A percentile compares a stretch with the other conserved stretches of the same genome.
Evolutionary conservation across 495 filamentous ascomycete species (phyloP).

Genomic region (Aspergillus nanangensis): DNA sequence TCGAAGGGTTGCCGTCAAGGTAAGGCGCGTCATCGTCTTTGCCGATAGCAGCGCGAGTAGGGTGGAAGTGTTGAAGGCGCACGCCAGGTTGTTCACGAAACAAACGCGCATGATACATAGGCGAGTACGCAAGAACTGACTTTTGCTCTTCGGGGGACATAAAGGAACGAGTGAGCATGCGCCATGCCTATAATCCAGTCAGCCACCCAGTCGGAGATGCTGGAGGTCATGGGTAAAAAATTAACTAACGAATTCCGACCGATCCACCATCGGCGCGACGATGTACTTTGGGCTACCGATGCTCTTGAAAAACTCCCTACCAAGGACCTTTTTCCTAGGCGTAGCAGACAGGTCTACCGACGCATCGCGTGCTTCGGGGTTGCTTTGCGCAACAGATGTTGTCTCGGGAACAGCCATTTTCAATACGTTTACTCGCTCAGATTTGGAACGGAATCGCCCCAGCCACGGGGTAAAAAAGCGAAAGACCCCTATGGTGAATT

Average conservation of each 20-base stretch:
- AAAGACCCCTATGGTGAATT: constrained; percentile 20
- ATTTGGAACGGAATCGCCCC: constrained; percentile 20
- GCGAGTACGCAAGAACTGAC: constrained; percentile 74
- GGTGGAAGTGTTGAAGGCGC: constrained; percentile 72
- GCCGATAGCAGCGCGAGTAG: constrained; percentile 44
- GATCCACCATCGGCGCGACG: constrained; percentile 96
- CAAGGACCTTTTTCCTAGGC: constrained; percentile 58
- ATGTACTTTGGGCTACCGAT: constrained; percentile 87
- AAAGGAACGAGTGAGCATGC: constrained; percentile 89
- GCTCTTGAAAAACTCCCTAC: constrained; percentile 87
- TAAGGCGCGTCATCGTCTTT: constrained; percentile 35
- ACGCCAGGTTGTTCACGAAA: constrained; percentile 73
- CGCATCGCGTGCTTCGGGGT: constrained; percentile 18
- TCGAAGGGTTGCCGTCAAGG: constrained; percentile 78
- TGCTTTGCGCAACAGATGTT: constrained; percentile 9
- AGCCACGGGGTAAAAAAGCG: constrained; percentile 23
- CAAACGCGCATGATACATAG: constrained; percentile 90
- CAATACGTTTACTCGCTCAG: constrained; percentile 1
- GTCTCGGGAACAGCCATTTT: constrained; percentile 28
- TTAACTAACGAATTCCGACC: constrained; percentile 85
- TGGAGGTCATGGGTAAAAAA: background rate
- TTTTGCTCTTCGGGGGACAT: constrained; percentile 57
- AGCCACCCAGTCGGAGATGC: constrained; percentile 4
- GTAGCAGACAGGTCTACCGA: constrained; percentile 4
- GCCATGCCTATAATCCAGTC: constrained; percentile 69